These are phyloP conservation scores for Insectozyma bohioensis DNA, from an alignment of 1,139 yeast genomes.

Conservation along the genomic window DNA sequence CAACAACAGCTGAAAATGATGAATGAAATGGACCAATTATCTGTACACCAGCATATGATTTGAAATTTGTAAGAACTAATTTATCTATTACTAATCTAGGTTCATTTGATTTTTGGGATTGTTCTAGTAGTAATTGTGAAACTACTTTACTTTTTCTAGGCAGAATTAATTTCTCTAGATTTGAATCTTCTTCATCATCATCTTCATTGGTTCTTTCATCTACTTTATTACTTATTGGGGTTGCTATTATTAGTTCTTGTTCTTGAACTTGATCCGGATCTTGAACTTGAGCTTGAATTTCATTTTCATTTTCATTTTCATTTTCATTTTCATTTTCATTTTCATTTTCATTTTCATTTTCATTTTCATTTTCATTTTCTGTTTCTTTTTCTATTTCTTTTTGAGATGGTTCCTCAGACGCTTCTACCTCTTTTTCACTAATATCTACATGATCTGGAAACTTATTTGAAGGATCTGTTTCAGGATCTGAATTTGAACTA, in stretches of 20 bases:
- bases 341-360: not conserved
- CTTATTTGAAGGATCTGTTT: not conserved
- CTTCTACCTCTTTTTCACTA: too few species aligned
- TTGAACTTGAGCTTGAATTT: too few species aligned
- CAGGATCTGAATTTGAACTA: not conserved
- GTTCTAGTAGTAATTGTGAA: constrained; percentile 11
- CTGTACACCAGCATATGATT: constrained; percentile 95
- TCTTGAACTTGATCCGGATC: too few species aligned
- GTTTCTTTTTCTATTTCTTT: too few species aligned
- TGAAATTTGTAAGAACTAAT: constrained; percentile 79
- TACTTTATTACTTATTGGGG: too few species aligned
- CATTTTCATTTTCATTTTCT: too few species aligned
- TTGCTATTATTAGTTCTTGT: too few species aligned
- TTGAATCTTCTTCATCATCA: not conserved
- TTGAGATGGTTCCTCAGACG: too few species aligned
- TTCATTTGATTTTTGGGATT: constrained; percentile 21
- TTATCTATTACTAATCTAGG: constrained; percentile 75
- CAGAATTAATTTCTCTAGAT: constrained; percentile 1
- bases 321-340: not conserved
- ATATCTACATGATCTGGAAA: too few species aligned
- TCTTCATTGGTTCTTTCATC: too few species aligned
- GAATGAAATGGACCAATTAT: constrained; percentile 92
- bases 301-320: constrained; percentile 1
- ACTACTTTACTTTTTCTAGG: constrained; percentile 7
- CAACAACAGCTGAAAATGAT: constrained; percentile 97